phyloP scores from a whole-genome alignment of 345 rosid species.

The Conringia planisiliqua region DNA sequence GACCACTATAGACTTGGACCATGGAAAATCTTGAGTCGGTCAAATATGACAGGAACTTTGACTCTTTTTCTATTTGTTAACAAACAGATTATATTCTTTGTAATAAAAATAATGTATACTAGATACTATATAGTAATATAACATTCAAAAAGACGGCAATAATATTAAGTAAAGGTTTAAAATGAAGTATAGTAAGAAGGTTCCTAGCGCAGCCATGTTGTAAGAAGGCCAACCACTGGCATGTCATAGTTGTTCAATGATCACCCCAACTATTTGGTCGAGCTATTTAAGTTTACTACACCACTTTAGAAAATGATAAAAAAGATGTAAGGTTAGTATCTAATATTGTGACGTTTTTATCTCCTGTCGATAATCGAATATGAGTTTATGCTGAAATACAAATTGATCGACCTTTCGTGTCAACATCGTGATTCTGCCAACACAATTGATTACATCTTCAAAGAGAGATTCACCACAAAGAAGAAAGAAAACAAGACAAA shows the following conservation, averaged over 20 bases:
- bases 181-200: not conserved
- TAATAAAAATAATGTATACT: not conserved
- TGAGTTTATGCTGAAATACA: not conserved
- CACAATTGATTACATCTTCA: not conserved
- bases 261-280: conserved; percentile 3
- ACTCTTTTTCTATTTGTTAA: conserved; percentile 1
- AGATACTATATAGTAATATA: not conserved
- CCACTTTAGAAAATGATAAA: not conserved
- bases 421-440: conserved; percentile 9
- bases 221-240: conserved; percentile 16
- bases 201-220: conserved; percentile 15
- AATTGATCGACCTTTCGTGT: not conserved
- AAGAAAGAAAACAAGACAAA: not conserved
- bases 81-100: not conserved
- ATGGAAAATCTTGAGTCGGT: not conserved
- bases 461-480: not conserved
- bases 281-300: not conserved
- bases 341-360: not conserved
- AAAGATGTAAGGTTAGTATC: not conserved
- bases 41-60: conserved; percentile 29
- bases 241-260: conserved; percentile 18
- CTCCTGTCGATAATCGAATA: not conserved
- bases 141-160: not conserved
- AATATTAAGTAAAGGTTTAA: not conserved
- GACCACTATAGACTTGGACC: conserved; percentile 11